phyloP scores from a whole-genome alignment of 1,284 basidiomycete genomes.

The Cerrena zonata region DNA sequence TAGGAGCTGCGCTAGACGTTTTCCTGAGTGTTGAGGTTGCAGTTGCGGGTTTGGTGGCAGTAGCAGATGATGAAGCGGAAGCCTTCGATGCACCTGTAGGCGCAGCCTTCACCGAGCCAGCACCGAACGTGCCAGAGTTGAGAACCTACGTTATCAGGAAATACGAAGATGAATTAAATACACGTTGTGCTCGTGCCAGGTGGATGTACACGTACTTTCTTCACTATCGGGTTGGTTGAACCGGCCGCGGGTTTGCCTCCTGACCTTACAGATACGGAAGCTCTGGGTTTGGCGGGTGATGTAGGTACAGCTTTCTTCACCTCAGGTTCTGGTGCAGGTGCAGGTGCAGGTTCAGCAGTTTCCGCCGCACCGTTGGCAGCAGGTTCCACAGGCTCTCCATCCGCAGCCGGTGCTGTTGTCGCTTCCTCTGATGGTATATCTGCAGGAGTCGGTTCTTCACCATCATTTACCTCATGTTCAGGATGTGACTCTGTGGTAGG shows the following conservation, averaged over 20 bases:
- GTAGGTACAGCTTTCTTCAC: constrained; percentile 11
- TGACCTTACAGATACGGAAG: constrained; percentile 33
- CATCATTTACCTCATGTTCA: constrained; percentile 46
- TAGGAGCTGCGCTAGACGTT: constrained; percentile 11
- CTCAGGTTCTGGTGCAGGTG: constrained; percentile 3
- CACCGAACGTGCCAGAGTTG: constrained; percentile 62
- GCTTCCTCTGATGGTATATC: constrained; percentile 21
- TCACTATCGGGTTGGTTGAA: constrained; percentile 50
- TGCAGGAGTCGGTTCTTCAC: constrained; percentile 26
- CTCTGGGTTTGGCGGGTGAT: constrained; percentile 22
- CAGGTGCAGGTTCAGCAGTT: constrained; percentile 9
- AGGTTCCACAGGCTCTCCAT: constrained; percentile 14
- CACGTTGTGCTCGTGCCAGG: constrained; percentile 12
- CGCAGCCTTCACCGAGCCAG: constrained; percentile 48
- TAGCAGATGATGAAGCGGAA: constrained; percentile 31
- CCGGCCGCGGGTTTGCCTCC: constrained; percentile 34
- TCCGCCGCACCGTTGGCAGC: constrained; percentile 11
- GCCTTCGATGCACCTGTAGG: constrained; percentile 30
- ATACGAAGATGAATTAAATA: background rate
- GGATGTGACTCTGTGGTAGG: constrained; percentile 21
- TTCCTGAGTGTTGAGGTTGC: constrained; percentile 21
- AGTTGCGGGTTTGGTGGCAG: constrained; percentile 24
- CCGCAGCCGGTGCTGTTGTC: constrained; percentile 16
- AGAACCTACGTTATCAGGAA: constrained; percentile 42
- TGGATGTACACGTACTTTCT: constrained; percentile 49